Evolutionary conservation across 495 filamentous ascomycete genomes (phyloP).

Genomic region (Parmelia sp.): DNA sequence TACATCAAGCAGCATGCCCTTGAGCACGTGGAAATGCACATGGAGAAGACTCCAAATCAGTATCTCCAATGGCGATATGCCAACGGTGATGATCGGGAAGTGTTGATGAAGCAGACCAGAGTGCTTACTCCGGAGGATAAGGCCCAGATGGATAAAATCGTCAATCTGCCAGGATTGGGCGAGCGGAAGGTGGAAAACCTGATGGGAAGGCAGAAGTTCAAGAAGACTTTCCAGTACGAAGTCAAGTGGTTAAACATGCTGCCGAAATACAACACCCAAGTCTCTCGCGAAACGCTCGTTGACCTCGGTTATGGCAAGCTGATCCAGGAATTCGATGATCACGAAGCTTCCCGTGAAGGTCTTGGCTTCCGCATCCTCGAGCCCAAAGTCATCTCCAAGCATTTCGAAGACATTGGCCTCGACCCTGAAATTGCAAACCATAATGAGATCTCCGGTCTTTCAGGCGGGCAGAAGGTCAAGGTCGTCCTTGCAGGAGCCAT

Average conservation of each 20-base stretch:
- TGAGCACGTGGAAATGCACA: conserved; percentile 98
- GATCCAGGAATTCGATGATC: conserved; percentile 96
- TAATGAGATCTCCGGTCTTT: conserved; percentile 94
- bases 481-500: conserved; percentile 95
- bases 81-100: conserved; percentile 93
- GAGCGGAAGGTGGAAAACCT: conserved; percentile 74
- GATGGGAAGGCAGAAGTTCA: conserved; percentile 95
- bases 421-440: conserved; percentile 98
- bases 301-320: conserved; percentile 85
- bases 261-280: conserved; percentile 86
- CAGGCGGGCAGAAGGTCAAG: conserved; percentile 99
- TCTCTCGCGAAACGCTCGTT: conserved; percentile 86
- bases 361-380: conserved; percentile 89
- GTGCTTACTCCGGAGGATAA: conserved; percentile 77
- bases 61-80: conserved; percentile 99
- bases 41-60: conserved; percentile 98
- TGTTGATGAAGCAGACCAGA: conserved; percentile 95
- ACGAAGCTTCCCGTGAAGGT: conserved; percentile 95
- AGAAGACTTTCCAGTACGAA: conserved; percentile 99
- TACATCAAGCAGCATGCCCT: conserved; percentile 99
- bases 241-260: conserved; percentile 85
- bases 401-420: conserved; percentile 93
- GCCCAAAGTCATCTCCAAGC: conserved; percentile 89
- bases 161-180: conserved; percentile 81
- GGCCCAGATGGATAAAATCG: conserved; percentile 79